Evolutionary conservation across 345 rosid species (phyloP), one percentile per base, ranked within the genome.

Genomic region (Lepidium aucheri): DNA sequence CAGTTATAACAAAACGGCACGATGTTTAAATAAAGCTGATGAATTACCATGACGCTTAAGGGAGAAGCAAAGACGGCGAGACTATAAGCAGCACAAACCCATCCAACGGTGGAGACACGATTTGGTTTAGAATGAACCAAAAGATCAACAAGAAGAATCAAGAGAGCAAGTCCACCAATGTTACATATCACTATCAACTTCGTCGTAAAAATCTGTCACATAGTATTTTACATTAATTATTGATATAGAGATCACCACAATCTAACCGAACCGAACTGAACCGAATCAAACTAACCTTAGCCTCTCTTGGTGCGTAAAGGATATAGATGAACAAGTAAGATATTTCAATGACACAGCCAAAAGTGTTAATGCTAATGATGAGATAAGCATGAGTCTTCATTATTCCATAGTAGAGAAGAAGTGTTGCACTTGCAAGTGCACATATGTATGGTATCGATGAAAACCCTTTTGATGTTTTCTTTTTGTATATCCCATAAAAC

Each of bases 31-130:
- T 38, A 53, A 36, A 30, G 38, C 6, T 44, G 40, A 62, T 14
- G 14, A 32, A 12, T 51, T 59, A 93, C 98, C 92, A 90, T 82
- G 74, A 90, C 85, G 72, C 80, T 80, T 38, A 93, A 80, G 15
- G 96, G 97, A 12, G 97, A 83, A 33, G 85, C 90, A 64, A 86
- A 93, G 7, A 80, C 91, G 1, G 82, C 88, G 5, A 90, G 51
- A 62, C 81, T 82, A 35, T 82, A 86, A 49, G 78, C 81, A 68
- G 90, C 86, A 65, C 96, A 90, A 26, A 80, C 77, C 95, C 92
- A 93, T 46, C 96, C 99, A 14, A 93, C 79, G 35, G 79, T 69
- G 1, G 76, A 47, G 26, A 84, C 67, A 1, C 92, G 86, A 18
- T 77, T 52, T 3, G 36, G 40, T 22, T 77, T 79, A 39, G 81